These are phyloP conservation scores for Dillenia turbinata DNA, from an alignment of 164 flowering plant genomes.

Conservation along the genomic window DNA sequence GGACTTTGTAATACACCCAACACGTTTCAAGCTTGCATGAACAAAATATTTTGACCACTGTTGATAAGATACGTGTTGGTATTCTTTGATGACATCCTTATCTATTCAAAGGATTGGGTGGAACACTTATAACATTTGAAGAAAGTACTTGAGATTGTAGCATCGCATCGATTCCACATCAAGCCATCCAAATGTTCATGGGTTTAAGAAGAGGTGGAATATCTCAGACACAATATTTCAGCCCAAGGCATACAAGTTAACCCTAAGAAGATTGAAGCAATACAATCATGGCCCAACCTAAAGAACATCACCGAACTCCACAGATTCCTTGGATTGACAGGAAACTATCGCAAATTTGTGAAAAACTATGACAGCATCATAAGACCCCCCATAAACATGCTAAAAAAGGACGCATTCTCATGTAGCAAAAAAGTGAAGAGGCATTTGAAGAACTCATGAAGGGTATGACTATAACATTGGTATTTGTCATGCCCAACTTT, in stretches of 20 bases:
- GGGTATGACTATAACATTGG: not conserved
- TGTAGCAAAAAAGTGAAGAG: not conserved
- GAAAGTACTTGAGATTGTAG: too few relatives aligned
- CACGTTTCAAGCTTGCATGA: too few relatives aligned
- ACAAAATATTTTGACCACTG: too few relatives aligned
- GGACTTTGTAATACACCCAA: too few relatives aligned
- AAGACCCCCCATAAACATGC: not conserved
- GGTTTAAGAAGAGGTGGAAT: not conserved
- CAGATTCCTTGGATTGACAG: too few relatives aligned
- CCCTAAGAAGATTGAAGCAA: not conserved
- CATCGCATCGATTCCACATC: not conserved
- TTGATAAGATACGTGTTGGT: too few relatives aligned
- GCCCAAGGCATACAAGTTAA: not conserved
- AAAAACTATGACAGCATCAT: not conserved
- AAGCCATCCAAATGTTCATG: not conserved
- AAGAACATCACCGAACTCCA: not conserved
- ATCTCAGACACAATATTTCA: not conserved
- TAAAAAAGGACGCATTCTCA: not conserved
- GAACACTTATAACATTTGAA: too few relatives aligned
- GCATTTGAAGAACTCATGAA: not conserved
- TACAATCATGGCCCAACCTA: not conserved
- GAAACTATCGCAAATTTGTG: too few relatives aligned
- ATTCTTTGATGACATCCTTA: too few relatives aligned
- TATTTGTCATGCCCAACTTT: not conserved
- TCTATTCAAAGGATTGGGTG: too few relatives aligned